phyloP scores from a whole-genome alignment of 192 early-diverging fungal genomes.

The Coemansia sp. region DNA sequence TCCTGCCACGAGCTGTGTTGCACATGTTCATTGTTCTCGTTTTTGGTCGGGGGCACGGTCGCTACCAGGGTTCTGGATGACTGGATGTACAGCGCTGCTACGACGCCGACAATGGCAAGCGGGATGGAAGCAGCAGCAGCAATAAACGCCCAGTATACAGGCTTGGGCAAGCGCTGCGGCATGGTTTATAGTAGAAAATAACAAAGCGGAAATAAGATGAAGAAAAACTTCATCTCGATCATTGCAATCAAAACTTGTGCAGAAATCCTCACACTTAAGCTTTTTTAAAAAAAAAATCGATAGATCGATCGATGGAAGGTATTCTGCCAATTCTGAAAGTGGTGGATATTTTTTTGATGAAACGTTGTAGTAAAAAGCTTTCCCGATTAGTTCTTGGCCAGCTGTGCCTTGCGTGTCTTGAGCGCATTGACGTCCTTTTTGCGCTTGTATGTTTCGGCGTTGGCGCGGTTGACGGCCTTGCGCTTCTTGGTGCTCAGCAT shows the following conservation, averaged over 20 bases:
- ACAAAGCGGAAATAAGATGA: not conserved
- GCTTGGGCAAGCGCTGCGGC: not conserved
- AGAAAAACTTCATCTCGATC: too few relatives aligned
- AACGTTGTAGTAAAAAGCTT: not conserved
- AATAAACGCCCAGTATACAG: not conserved
- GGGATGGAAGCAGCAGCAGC: not conserved
- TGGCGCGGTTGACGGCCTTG: constrained; percentile 46
- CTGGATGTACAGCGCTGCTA: not conserved
- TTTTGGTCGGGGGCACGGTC: not conserved
- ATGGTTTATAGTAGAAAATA: not conserved
- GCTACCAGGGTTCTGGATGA: not conserved
- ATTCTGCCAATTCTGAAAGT: too few relatives aligned
- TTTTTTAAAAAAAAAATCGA: too few relatives aligned
- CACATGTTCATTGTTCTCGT: not conserved
- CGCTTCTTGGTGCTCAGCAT: constrained; percentile 56
- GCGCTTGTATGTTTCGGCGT: constrained; percentile 36
- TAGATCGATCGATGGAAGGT: too few relatives aligned
- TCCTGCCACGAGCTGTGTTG: constrained; percentile 6
- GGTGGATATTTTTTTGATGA: not conserved
- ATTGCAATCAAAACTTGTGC: too few relatives aligned
- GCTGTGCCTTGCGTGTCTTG: constrained; percentile 35
- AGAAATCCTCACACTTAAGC: too few relatives aligned
- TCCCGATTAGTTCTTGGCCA: not conserved
- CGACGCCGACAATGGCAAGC: not conserved
- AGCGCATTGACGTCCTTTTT: constrained; percentile 38